Percentiles rank a stretch among this genome's conserved stretches.
These are phyloP conservation scores for Lathyrus sativus DNA, from an alignment of 306 rosid species.

Conservation along the genomic window DNA sequence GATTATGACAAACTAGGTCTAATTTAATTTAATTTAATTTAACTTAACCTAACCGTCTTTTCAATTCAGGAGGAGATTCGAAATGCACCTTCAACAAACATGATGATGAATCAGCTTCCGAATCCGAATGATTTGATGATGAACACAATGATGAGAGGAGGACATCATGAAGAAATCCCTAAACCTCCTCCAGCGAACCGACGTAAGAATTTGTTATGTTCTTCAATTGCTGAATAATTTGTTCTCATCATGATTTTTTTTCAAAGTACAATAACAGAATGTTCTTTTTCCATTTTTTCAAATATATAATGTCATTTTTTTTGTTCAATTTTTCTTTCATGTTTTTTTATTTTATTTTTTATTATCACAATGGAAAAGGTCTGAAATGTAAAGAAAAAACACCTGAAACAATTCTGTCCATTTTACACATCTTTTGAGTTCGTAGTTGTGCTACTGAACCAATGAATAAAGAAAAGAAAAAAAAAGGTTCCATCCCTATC, in stretches of 20 bases:
- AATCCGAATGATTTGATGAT: constrained; percentile 54
- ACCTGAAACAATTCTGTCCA: constrained; percentile 29
- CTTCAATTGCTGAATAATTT: neutral
- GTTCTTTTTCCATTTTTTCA: constrained; percentile 1
- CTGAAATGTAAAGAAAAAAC: constrained; percentile 28
- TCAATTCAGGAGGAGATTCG: constrained; percentile 78
- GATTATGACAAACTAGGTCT: neutral
- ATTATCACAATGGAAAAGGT: constrained; percentile 34
- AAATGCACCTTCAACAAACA: constrained; percentile 60
- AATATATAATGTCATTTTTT: neutral
- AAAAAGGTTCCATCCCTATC: constrained; percentile 36
- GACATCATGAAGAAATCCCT: constrained; percentile 62
- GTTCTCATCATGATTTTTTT: neutral
- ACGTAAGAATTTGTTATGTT: constrained; percentile 55
- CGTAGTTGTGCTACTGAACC: constrained; percentile 33
- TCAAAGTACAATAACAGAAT: neutral
- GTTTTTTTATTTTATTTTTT: constrained; percentile 29
- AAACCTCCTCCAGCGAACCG: constrained; percentile 70
- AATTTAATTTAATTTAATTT: no score
- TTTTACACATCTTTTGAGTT: constrained; percentile 41
- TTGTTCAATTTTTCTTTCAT: constrained; percentile 5
- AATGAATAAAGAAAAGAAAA: constrained; percentile 40
- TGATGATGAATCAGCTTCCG: constrained; percentile 60
- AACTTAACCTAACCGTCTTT: no score
- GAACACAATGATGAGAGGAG: constrained; percentile 57